A percentile compares a stretch with the other conserved stretches of the same genome.
Evolutionary conservation across 371 early-diverging fungal genomes (phyloP).

Genomic region (Mucor piriformis): DNA sequence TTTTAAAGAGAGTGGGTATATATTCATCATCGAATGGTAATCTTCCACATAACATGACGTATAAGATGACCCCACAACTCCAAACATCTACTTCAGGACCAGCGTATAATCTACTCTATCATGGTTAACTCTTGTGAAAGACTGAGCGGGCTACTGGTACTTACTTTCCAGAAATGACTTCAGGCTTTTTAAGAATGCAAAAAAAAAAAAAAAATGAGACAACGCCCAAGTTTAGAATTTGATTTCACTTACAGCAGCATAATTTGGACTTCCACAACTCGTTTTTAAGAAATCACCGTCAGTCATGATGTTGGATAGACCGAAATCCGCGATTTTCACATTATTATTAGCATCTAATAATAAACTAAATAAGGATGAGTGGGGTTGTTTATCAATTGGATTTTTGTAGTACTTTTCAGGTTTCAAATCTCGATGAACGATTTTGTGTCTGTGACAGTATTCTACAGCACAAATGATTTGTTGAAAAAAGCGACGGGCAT

Average conservation of each 20-base stretch:
- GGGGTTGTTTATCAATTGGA: too few relatives aligned
- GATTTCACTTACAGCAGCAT: constrained; percentile 68
- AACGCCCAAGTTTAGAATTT: not conserved
- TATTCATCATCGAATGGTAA: constrained; percentile 99
- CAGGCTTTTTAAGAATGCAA: constrained; percentile 65
- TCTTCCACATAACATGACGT: constrained; percentile 99
- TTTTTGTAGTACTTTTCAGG: constrained; percentile 69
- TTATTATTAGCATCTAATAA: constrained; percentile 93
- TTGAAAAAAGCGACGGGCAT: constrained; percentile 92
- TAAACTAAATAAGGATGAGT: constrained; percentile 70
- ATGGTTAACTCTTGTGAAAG: too few relatives aligned
- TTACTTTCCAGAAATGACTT: constrained; percentile 92
- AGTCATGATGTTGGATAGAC: constrained; percentile 92
- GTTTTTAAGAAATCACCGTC: constrained; percentile 97
- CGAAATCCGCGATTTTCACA: constrained; percentile 98
- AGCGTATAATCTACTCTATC: constrained; percentile 72
- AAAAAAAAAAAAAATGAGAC: not conserved
- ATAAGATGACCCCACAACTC: constrained; percentile 98
- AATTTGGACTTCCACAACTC: constrained; percentile 90
- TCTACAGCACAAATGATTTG: constrained; percentile 98
- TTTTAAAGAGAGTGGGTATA: constrained; percentile 93
- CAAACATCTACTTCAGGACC: constrained; percentile 99
- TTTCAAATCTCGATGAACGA: constrained; percentile 93
- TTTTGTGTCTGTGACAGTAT: constrained; percentile 97
- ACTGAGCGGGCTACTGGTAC: too few relatives aligned